phyloP scores from a whole-genome alignment of 228 moss, liverwort and hornwort species.

The Sphagnum magellanicum region DNA sequence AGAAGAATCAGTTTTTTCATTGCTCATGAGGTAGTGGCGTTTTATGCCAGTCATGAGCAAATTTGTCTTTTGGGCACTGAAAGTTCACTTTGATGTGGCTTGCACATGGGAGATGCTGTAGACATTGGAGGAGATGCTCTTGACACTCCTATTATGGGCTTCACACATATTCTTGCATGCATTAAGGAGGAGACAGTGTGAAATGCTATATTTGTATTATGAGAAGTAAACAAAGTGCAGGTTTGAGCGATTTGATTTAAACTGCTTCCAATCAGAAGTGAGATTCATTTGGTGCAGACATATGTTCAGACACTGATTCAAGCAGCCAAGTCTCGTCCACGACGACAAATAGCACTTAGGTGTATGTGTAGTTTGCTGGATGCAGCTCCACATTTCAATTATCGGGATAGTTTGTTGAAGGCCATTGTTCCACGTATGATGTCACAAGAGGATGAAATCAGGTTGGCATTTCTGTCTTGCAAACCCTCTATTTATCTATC shows the following conservation, averaged over 20 bases:
- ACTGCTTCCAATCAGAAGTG: too few species aligned
- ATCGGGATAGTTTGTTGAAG: conserved; percentile 82
- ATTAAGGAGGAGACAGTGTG: too few species aligned
- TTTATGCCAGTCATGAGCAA: neutral
- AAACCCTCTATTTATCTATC: neutral
- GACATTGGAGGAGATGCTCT: too few species aligned
- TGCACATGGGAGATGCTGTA: neutral
- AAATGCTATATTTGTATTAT: too few species aligned
- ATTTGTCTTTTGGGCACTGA: too few species aligned
- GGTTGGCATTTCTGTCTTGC: conserved; percentile 23
- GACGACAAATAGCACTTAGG: conserved; percentile 65
- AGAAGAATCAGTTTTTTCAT: neutral
- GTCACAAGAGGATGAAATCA: conserved; percentile 73
- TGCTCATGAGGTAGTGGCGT: neutral
- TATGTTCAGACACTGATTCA: conserved; percentile 79
- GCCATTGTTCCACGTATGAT: conserved; percentile 86
- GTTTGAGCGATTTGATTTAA: too few species aligned
- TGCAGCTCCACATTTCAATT: conserved; percentile 96
- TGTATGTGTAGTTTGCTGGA: conserved; percentile 86
- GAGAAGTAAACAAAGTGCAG: too few species aligned
- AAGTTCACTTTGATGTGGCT: neutral
- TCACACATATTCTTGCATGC: too few species aligned
- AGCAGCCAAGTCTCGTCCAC: conserved; percentile 55
- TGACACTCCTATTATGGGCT: too few species aligned
- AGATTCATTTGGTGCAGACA: conserved; percentile 28